Evolutionary conservation across 2,329 filamentous ascomycete species (phyloP), one percentile per base, ranked within the genome.

Genomic region (Penicillium janthinellum): DNA sequence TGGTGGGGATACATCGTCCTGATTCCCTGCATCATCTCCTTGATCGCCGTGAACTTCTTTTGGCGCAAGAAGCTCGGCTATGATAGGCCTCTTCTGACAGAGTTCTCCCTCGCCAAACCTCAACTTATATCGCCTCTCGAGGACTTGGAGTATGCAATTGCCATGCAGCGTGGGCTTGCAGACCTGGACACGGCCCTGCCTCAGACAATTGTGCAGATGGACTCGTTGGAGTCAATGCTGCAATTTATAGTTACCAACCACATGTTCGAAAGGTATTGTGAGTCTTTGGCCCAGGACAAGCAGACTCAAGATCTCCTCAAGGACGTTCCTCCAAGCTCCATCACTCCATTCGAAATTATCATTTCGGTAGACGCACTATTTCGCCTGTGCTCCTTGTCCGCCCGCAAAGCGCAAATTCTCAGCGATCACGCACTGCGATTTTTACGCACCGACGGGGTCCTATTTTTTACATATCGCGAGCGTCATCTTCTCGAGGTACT

Each of bases 1-100:
- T 85, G 83, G 83, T 82, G 79, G 77, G 83, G 79, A 1, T 86
- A 86, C 51, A 72, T 83, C 0, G 73, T 84, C 0, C 69, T 85
- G 4, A 73, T 81, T 2, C 83, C 83, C 0, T 83, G 83, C 61
- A 81, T 85, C 8, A 57, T 81, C 3, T 72, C 77, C 0, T 76
- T 81, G 1, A 72, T 81, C 1, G 69, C 78, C 7, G 80, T 79
- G 66, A 84, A 84, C 53, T 70, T 76, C n/a, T 78, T 81, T 69
- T 84, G 81, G 80, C 71, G 82, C 1, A 68, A 68, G 4, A 70
- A 76, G 22, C 74, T 84, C 1, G 82, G 81, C 0, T 84, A 85
- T 57, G 75, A 79, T 53, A 73, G 79, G 0, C 71, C 73, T 2
- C 56, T 74, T 0, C 53, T 76, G 11, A 63, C 59, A 0, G 34